Conservation (phyloP, 2,329 filamentous ascomycete species). For the Phaeosphaeria sp. region DNA sequence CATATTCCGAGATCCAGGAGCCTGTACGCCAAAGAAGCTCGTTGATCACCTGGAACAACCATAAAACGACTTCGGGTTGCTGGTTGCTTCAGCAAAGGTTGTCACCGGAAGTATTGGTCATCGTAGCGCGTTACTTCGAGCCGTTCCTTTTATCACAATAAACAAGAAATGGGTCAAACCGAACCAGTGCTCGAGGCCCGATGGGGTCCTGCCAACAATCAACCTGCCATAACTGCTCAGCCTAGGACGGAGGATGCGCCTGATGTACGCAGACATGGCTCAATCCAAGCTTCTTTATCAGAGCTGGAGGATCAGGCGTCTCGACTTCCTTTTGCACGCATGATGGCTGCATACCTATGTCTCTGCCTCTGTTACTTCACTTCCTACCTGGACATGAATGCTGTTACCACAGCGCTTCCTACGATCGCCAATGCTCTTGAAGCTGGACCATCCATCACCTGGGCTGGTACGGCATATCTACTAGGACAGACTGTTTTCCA, state of each 20-base stretch:
- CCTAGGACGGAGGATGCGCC: neutral
- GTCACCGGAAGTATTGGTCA: neutral
- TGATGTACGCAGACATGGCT: neutral
- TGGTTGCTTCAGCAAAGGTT: neutral
- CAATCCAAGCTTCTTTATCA: neutral
- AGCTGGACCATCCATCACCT: slow-evolving; percentile 5
- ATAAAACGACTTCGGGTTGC: too few species aligned
- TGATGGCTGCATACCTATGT: slow-evolving; percentile 9
- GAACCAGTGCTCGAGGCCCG: neutral
- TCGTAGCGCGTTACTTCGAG: neutral
- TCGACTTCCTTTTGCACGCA: slow-evolving; percentile 3
- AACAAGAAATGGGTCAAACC: neutral
- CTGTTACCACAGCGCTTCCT: slow-evolving; percentile 7
- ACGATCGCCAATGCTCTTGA: slow-evolving; percentile 3
- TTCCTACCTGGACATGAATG: slow-evolving; percentile 6
- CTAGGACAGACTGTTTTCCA: slow-evolving; percentile 3
- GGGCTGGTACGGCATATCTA: slow-evolving; percentile 6
- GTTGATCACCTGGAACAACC: too few species aligned
- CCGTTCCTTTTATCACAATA: neutral
- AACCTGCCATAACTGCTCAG: neutral
- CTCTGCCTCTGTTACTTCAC: slow-evolving; percentile 8
- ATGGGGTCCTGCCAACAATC: neutral
- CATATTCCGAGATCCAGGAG: neutral
- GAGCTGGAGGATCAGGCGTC: slow-evolving; percentile 7
- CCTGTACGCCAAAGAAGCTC: too few species aligned